Conservation (phyloP, 208 protist species). For the Herpetomonas tarakana region DNA sequence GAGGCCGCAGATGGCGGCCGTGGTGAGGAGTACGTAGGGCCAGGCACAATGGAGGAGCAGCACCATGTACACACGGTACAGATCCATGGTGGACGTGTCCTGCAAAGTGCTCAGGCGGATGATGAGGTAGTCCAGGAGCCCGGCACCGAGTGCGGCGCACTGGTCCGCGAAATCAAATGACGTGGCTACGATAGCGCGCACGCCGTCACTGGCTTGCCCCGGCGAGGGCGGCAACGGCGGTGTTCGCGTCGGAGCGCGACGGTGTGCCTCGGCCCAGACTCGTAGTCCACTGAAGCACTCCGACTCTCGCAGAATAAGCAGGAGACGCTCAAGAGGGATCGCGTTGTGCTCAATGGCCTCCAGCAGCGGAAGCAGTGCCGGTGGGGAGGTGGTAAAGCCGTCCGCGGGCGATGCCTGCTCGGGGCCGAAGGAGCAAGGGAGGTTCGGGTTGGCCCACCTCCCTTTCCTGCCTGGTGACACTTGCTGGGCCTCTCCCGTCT, state of each 20-base stretch:
- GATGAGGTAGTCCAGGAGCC: constrained; percentile 67
- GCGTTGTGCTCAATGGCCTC: constrained; percentile 27
- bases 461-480: too few relatives aligned
- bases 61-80: constrained; percentile 78
- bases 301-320: constrained; percentile 26
- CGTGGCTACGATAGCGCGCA: too few relatives aligned
- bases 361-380: constrained; percentile 15
- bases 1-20: constrained; percentile 69
- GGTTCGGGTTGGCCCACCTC: too few relatives aligned
- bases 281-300: constrained; percentile 27
- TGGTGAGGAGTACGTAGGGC: constrained; percentile 78
- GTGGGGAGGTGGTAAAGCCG: neutral
- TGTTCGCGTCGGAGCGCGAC: too few relatives aligned
- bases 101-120: constrained; percentile 65
- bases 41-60: constrained; percentile 66
- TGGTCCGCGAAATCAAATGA: neutral
- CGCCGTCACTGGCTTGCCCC: too few relatives aligned
- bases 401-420: neutral
- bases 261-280: neutral
- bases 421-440: neutral
- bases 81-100: constrained; percentile 55
- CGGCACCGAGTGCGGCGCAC: constrained; percentile 15
- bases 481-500: too few relatives aligned
- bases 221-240: too few relatives aligned
- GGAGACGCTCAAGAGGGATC: constrained; percentile 24